phyloP scores from a whole-genome alignment of 352 stramenopile genomes.

The Phytophthora crassamura region DNA sequence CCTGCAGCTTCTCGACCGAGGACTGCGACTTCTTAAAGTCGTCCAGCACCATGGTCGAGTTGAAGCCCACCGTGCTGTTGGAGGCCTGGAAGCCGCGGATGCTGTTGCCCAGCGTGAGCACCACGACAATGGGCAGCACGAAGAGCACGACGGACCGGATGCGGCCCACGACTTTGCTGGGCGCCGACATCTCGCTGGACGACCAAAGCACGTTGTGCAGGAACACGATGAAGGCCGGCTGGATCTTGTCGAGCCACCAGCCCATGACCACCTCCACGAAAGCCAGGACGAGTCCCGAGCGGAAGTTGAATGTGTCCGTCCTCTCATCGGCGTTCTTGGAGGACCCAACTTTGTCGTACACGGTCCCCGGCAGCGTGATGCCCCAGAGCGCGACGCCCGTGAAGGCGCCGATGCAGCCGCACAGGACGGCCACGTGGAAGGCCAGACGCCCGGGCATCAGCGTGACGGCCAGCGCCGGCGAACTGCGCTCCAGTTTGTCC shows the following conservation, averaged over 20 bases:
- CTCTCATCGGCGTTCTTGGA: constrained; percentile 38
- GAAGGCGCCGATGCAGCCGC: constrained; percentile 40
- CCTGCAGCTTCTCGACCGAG: constrained; percentile 37
- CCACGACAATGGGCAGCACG: constrained; percentile 48
- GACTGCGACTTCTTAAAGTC: constrained; percentile 52
- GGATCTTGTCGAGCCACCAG: constrained; percentile 43
- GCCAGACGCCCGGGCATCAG: constrained; percentile 30
- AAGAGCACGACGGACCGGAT: constrained; percentile 38
- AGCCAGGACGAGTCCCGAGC: constrained; percentile 51
- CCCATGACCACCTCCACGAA: constrained; percentile 51
- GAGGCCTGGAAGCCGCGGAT: constrained; percentile 52
- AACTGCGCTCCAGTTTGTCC: constrained; percentile 18
- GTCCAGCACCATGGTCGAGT: constrained; percentile 47
- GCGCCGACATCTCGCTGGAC: constrained; percentile 15
- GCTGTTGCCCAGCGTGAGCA: constrained; percentile 55
- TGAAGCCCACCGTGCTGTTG: constrained; percentile 57
- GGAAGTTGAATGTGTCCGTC: constrained; percentile 55
- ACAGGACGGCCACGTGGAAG: constrained; percentile 35
- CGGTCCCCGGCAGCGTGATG: constrained; percentile 34
- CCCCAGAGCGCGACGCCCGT: constrained; percentile 41
- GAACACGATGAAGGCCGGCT: constrained; percentile 51
- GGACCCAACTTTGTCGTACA: constrained; percentile 46
- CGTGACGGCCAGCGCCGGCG: constrained; percentile 33
- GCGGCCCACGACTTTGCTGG: constrained; percentile 17
- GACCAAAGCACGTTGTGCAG: constrained; percentile 58